Evolutionary conservation across 2,329 filamentous ascomycete genomes (phyloP), one percentile per base, ranked within the genome.

Genomic region (Monilinia fructigena): DNA sequence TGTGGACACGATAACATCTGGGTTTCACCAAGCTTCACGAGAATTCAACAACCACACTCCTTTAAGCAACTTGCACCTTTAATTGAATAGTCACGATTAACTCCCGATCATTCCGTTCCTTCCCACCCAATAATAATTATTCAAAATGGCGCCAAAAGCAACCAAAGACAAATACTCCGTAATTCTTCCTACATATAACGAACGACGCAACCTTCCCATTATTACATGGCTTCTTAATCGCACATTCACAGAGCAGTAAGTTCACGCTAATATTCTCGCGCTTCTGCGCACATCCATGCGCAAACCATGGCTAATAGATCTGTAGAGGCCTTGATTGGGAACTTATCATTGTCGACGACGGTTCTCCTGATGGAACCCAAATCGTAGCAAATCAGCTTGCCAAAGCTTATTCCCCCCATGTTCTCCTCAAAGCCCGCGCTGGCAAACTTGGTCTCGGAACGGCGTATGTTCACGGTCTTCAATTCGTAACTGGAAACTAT

Each of bases 181-280:
- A 77, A 94, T 99, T 77, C 87, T 99, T 71, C 95, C 95, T 67
- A 99, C 95, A 69, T 99, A 97, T 87, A 98, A 99, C 79, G 95
- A 99, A 86, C 92, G 95, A 77, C 89, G 88, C 79, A 99, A 99
- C 82, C 87, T 99, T 72, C 95, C 95, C 75, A 95, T 99, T 78
- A 92, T 98, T 77, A 87, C 90, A 76, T 98, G 93, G 92, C 83
- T 99, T 79, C 85, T 99, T 72, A 91, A 96, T 82, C 89, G 89
- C 78, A 97, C 89, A 70, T 98, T 98, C 79, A 92, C 89, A 62
- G 87, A 96, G 79, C 85, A 90, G 94, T 97, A 83, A 70, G 86
- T 42, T 47, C 26, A 12, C 16, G 26, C 54, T 20, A 35, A 23
- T 31, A 14, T 20, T 20, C n/a, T 54, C 20, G 31, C 28, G 26